A percentile compares a stretch with the other conserved stretches of the same genome.
Conservation (phyloP, 2,329 filamentous ascomycete species). For the Ophiognomonia clavigignenti-juglandacearum region DNA sequence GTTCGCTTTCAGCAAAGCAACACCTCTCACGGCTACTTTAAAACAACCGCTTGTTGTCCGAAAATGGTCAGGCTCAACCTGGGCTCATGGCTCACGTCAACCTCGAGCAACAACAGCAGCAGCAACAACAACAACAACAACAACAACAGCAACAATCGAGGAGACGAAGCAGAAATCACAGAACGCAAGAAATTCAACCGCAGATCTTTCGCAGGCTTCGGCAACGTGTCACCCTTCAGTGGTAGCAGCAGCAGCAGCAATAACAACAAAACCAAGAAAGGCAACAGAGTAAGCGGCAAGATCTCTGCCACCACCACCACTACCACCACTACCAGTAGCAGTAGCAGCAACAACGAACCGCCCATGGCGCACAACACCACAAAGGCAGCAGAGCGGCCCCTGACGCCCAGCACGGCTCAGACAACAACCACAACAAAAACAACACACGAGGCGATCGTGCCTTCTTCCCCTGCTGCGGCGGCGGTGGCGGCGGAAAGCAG, state of each 20-base stretch:
- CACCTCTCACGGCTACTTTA: too few species aligned
- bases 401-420: neutral
- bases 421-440: neutral
- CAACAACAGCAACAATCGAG: constrained; percentile 5
- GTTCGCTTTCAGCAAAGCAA: too few species aligned
- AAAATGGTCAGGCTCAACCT: constrained; percentile 31
- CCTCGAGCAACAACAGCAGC: neutral
- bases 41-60: too few species aligned
- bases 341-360: too few species aligned
- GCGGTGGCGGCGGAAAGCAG: neutral
- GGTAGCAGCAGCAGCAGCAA: too few species aligned
- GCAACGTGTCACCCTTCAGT: constrained; percentile 16
- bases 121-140: too few species aligned
- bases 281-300: neutral
- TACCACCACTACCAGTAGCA: neutral
- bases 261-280: constrained; percentile 21
- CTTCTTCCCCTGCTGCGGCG: neutral
- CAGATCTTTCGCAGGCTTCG: constrained; percentile 27
- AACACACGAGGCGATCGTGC: neutral
- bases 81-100: constrained; percentile 28
- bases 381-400: neutral
- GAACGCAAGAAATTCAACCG: constrained; percentile 31
- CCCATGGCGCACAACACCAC: neutral
- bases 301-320: neutral
- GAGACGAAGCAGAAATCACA: constrained; percentile 13